Conservation (phyloP, 192 early-diverging fungal species). For the Dimargaris cristalligena region DNA sequence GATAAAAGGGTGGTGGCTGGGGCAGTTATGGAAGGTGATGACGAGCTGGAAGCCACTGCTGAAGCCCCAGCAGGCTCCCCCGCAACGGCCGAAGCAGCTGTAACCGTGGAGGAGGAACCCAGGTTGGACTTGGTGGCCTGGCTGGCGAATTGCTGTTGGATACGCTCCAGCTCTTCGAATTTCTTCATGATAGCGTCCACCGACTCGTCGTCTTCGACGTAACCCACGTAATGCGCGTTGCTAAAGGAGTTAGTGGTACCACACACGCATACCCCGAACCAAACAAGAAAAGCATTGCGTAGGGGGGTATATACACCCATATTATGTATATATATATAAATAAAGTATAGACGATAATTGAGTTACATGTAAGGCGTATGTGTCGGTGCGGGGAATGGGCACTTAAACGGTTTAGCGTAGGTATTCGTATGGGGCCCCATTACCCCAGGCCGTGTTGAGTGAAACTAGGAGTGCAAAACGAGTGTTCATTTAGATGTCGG, state of each 20-base stretch:
- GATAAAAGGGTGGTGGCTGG: too few relatives aligned
- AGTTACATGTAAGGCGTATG: not conserved
- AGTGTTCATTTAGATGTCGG: not conserved
- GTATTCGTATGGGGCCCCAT: too few relatives aligned
- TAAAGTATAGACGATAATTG: not conserved
- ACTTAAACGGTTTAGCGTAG: not conserved
- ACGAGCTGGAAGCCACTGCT: too few relatives aligned
- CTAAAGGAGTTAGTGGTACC: constrained; percentile 13
- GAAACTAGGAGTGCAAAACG: too few relatives aligned
- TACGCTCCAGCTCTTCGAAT: constrained; percentile 85
- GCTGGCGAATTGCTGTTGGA: constrained; percentile 59
- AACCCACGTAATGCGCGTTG: constrained; percentile 77
- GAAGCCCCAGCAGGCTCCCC: not conserved
- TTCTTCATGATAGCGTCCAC: constrained; percentile 96
- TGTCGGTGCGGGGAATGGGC: not conserved
- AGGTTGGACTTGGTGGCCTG: too few relatives aligned
- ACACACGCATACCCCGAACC: not conserved
- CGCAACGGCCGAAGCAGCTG: not conserved
- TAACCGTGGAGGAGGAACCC: not conserved
- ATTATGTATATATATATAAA: too few relatives aligned
- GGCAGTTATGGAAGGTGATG: too few relatives aligned
- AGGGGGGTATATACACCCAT: too few relatives aligned
- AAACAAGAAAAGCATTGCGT: not conserved
- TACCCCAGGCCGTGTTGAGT: too few relatives aligned
- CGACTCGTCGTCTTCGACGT: constrained; percentile 91